Evolutionary conservation across 495 filamentous ascomycete genomes (phyloP).

Genomic region (Parathielavia appendiculata): DNA sequence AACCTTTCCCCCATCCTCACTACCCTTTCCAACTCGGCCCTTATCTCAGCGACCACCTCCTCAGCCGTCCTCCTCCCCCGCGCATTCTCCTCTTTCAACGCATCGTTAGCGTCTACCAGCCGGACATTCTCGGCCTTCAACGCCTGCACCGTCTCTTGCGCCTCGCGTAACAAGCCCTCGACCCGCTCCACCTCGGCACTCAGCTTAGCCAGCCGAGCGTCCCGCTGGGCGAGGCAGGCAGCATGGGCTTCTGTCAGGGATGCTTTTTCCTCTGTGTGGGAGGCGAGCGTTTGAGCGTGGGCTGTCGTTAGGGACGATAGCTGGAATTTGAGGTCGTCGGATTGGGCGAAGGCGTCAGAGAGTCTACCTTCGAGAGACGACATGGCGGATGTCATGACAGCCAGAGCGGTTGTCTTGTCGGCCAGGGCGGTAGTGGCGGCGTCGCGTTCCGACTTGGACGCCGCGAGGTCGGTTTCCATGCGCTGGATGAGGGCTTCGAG

Average conservation of each 20-base stretch:
- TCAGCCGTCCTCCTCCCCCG: constrained; percentile 42
- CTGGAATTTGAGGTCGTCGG: constrained; percentile 28
- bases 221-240: constrained; percentile 38
- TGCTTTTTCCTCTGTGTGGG: constrained; percentile 39
- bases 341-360: constrained; percentile 26
- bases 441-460: constrained; percentile 7
- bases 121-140: constrained; percentile 31
- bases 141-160: constrained; percentile 33
- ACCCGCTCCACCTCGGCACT: constrained; percentile 35
- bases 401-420: constrained; percentile 32
- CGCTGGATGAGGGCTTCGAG: constrained; percentile 56
- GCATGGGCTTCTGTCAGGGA: constrained; percentile 34
- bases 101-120: too few species aligned
- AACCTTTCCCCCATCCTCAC: constrained; percentile 37
- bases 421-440: constrained; percentile 29
- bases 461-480: constrained; percentile 53
- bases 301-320: constrained; percentile 22
- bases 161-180: constrained; percentile 32
- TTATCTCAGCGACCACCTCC: constrained; percentile 49
- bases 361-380: constrained; percentile 31
- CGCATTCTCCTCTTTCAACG: constrained; percentile 32
- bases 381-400: constrained; percentile 28
- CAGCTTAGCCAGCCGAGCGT: constrained; percentile 41
- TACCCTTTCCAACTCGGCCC: constrained; percentile 40
- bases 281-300: constrained; percentile 38